Evolutionary conservation across 306 rosid genomes (phyloP).

Genomic region (Styphnolobium japonicum): DNA sequence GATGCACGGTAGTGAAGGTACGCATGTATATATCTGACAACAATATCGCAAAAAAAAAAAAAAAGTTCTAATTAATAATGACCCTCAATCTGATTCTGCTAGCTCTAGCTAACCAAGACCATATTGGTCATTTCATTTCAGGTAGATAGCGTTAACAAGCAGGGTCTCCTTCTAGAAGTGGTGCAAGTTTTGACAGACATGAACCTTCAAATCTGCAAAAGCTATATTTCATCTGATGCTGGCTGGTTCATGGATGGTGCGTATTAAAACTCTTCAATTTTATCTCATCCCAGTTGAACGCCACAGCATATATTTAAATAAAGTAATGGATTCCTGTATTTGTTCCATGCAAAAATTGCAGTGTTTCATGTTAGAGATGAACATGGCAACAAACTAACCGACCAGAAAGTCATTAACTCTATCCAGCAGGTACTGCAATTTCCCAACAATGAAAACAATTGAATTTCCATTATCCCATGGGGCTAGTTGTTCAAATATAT

Average conservation of each 20-base stretch:
- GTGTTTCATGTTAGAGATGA: conserved; percentile 67
- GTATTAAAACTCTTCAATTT: background rate
- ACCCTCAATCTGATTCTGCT: background rate
- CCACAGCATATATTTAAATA: background rate
- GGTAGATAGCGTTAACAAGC: conserved; percentile 71
- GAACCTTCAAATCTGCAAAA: conserved; percentile 64
- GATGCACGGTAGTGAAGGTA: conserved; percentile 72
- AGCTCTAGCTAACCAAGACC: background rate
- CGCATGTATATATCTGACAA: background rate
- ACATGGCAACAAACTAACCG: conserved; percentile 56
- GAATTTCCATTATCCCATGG: too few species aligned
- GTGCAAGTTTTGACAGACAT: conserved; percentile 69
- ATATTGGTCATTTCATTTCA: background rate
- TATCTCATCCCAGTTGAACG: background rate
- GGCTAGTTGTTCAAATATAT: too few species aligned
- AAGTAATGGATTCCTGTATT: background rate
- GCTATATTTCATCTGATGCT: conserved; percentile 71
- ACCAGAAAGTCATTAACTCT: conserved; percentile 47
- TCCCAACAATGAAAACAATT: background rate
- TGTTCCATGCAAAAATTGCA: conserved; percentile 14
- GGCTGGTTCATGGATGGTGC: conserved; percentile 81
- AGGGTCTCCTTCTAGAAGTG: conserved; percentile 70
- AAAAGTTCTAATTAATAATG: background rate
- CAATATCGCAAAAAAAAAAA: background rate
- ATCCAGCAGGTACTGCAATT: conserved; percentile 46